Base-by-base conservation (phyloP, 805 yeast genomes). In the Ogataea corticis region DNA sequence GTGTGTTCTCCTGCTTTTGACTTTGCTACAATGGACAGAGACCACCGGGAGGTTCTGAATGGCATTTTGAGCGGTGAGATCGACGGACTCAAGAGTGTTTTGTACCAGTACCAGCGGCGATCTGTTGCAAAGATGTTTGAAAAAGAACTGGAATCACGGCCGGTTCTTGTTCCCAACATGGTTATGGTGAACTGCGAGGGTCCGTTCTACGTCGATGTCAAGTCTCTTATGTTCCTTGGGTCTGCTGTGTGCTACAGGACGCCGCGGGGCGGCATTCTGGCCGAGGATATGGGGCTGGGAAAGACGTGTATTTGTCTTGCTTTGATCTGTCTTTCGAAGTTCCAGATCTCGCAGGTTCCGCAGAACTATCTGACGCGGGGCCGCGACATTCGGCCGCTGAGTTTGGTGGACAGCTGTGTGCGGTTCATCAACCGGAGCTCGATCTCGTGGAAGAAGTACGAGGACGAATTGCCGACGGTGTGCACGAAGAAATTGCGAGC, bases 231-330 rank as follows among this genome's bases (percentile, higher is more conserved):
- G 3, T 63, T 79, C 25, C 59, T 55, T 17, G 16, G 21, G 1
- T 46, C 57, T 2, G 80, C 86, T 0, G 75, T 69, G 16, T 55
- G 61, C 3, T 79, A 71, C 51, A 54, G 54, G 12, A 65, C 80
- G 2, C 81, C 86, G 0, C 65, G 76, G 51, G 86, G 86, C 15
- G 87, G 86, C 0, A 78, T 81, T 4, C 59, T 81, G 13, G 85
- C 85, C 1, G 87, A 81, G 46, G 80, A 80, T 70, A 81, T 81
- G 86, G 87, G 87, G 0, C 64, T 80, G 32, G 87, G 87, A 0
- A 81, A 81, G 56, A 81, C 87, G 0, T 70, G 80, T 39, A 80
- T 81, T 4, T 79, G 84, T 52, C 61, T 82, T 21, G 77, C 82
- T 3, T 63, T 81, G 39, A 71, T 84, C 0, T 76, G 84, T 50